Evolutionary conservation across 306 rosid genomes (phyloP), one percentile per base, ranked within the genome.

Genomic region (Cucurbita moschata): DNA sequence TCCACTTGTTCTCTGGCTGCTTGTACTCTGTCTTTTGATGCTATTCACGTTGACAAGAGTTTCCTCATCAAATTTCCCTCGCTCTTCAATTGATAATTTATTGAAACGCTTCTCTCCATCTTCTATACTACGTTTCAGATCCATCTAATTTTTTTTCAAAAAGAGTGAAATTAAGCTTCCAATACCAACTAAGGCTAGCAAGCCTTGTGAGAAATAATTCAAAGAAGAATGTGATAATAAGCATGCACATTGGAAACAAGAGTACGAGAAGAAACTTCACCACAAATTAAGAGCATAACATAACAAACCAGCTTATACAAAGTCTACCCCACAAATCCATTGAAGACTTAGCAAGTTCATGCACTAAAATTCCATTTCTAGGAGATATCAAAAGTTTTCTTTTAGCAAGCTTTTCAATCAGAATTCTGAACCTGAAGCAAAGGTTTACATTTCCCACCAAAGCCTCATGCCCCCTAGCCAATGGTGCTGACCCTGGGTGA

Each of bases 61-160:
- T 82, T 94, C 99, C 78, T 94, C 99, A 75, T 94, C 97, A 79
- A 94, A 94, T 77, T 94, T 94, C 16, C 97, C 99, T n/a, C 97
- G 86, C 72, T 94, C 99, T 83, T 94, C 99, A 70, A 94, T 94
- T 61, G 99, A 94, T 85, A 91, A 89, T 85, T 89, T 94, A 83
- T 94, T 91, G 83, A 94, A 94, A 49, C 85, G 91, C 77, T 88
- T 94, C 85, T 94, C 99, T 18, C 96, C 97, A 61, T 81, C 91
- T 80, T 94, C 99, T 76, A 91, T 80, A 78, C 95, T 88, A 76
- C 85, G 84, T 82, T 90, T 94, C 65, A 85, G 38, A 77, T 88
- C 92, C 81, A 86, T 96, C 99, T 94, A 75, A 42, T 62, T 75
- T 76, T 75, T 76, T 75, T 59, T 53, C 47, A 15, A 38, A 75